These are phyloP conservation scores for Ganoderma lingzhi DNA, from an alignment of 1,284 basidiomycete species.

Conservation along the genomic window DNA sequence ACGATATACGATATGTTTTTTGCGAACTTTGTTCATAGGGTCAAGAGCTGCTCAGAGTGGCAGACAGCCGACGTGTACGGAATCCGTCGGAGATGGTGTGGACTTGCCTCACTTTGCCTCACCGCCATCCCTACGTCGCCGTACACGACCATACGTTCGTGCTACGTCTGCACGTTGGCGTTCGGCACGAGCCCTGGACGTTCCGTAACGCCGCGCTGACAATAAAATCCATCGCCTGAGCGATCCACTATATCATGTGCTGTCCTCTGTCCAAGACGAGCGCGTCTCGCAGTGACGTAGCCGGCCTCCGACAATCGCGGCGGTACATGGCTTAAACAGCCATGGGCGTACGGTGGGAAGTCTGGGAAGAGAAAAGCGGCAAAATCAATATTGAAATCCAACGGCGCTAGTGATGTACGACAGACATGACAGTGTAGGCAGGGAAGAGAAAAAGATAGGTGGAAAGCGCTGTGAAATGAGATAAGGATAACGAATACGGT, in stretches of 20 bases:
- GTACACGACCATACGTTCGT: too few relatives aligned
- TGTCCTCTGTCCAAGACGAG: neutral
- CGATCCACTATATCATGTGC: neutral
- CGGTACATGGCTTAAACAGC: neutral
- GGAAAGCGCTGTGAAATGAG: slow-evolving; percentile 15
- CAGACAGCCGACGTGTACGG: slow-evolving; percentile 29
- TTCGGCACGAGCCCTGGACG: neutral
- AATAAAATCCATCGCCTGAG: neutral
- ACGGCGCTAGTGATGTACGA: slow-evolving; percentile 16
- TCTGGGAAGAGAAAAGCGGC: neutral
- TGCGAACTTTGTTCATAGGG: neutral
- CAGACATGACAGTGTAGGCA: slow-evolving; percentile 2
- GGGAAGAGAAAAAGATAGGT: slow-evolving; percentile 9
- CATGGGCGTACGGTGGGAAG: neutral
- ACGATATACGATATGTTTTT: neutral
- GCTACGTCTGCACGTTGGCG: neutral
- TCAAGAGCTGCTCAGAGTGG: slow-evolving; percentile 14
- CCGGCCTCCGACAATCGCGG: neutral
- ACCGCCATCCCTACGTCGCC: slow-evolving; percentile 5
- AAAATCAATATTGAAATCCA: neutral
- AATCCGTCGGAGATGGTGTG: neutral
- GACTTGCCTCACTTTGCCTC: neutral
- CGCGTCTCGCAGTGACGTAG: neutral
- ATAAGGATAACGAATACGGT: slow-evolving; percentile 16
- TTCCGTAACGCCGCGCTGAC: neutral